phyloP scores from a whole-genome alignment of 73 alveolate genomes.

The Tetrahymena malaccensis region DNA sequence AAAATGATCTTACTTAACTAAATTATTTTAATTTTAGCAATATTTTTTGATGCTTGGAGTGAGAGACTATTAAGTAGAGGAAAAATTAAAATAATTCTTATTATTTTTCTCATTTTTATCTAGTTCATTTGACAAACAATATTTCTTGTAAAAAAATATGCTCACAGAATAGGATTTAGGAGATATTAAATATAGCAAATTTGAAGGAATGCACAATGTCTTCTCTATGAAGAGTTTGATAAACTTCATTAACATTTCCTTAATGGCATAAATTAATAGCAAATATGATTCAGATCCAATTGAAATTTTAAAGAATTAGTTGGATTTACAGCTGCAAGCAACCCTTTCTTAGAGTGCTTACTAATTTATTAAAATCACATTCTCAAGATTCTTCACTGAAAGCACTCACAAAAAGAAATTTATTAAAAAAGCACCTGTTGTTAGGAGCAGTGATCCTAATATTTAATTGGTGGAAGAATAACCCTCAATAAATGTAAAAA shows the following conservation, averaged over 20 bases:
- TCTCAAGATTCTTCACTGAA: neutral
- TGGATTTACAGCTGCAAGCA: neutral
- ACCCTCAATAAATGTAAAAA: neutral
- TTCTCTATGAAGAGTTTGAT: neutral
- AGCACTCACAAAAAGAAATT: neutral
- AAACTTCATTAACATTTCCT: neutral
- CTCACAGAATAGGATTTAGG: neutral
- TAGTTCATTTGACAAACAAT: neutral
- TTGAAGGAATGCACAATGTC: neutral
- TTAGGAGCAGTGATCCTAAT: neutral
- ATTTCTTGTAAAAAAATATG: neutral
- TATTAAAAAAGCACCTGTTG: neutral
- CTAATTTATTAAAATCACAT: neutral
- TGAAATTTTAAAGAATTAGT: neutral
- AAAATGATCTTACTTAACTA: neutral
- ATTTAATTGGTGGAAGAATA: neutral
- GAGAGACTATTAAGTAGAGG: neutral
- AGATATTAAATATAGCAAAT: neutral
- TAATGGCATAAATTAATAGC: neutral
- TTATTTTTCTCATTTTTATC: neutral
- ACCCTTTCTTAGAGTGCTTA: neutral
- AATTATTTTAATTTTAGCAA: neutral
- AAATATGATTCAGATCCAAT: neutral
- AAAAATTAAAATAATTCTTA: neutral
- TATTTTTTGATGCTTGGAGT: neutral